These are phyloP conservation scores for Lithohypha guttulata DNA, from an alignment of 2,329 filamentous ascomycete species.

Conservation along the genomic window DNA sequence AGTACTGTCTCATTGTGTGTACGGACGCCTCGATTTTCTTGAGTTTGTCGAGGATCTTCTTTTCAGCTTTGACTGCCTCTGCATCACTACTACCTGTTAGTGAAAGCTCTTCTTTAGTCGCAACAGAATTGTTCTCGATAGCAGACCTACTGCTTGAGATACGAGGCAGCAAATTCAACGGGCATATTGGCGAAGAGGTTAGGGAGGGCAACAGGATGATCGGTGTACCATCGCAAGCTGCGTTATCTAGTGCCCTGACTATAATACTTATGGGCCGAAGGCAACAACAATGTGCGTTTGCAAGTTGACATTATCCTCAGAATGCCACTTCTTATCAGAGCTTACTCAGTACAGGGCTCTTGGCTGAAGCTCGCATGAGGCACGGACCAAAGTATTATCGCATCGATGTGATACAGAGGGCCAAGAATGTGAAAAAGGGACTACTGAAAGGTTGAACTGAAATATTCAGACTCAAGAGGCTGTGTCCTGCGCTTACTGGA, in stretches of 20 bases:
- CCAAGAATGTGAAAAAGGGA: too few relatives aligned
- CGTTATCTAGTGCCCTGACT: neutral
- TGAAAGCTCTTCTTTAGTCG: neutral
- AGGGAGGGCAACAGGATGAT: neutral
- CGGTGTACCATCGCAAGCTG: too few relatives aligned
- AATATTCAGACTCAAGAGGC: too few relatives aligned
- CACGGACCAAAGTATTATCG: too few relatives aligned
- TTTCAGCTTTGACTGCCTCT: neutral
- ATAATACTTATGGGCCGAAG: neutral
- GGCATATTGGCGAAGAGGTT: slow-evolving; percentile 1
- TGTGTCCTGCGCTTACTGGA: too few relatives aligned
- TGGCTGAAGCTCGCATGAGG: neutral
- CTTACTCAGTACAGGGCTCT: neutral
- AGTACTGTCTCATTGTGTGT: neutral
- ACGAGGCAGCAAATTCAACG: neutral
- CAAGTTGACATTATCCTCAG: slow-evolving; percentile 3
- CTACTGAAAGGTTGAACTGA: too few relatives aligned
- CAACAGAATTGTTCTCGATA: neutral
- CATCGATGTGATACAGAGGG: too few relatives aligned
- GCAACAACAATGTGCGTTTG: neutral
- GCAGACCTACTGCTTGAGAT: neutral
- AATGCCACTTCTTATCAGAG: neutral
- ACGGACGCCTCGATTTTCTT: neutral
- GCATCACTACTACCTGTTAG: neutral
- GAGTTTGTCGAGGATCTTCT: neutral